Base-by-base conservation (phyloP, 345 rosid genomes). In the Bruguiera gymnorhiza region DNA sequence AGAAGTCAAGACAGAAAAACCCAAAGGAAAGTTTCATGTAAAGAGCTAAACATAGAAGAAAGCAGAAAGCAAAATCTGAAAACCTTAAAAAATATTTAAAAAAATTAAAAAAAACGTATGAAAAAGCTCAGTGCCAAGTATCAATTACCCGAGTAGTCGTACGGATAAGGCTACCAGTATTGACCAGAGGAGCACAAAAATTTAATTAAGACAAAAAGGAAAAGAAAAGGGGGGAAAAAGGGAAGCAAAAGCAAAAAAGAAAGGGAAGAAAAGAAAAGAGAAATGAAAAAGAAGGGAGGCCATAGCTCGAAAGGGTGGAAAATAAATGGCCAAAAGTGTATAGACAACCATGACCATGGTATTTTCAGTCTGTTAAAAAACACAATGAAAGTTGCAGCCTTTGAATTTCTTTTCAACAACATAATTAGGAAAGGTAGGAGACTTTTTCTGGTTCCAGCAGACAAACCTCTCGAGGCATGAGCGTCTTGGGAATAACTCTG, bases 401-500 rank as follows among this genome's bases (percentile, higher is more conserved):
- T 60, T 13, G 50, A 43, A 43, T 43, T 74, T 15, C 50, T 19
- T 57, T 48, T 46, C 34, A 27, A 61, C 37, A 59, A 65, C 51
- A 73, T 67, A 67, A 66, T 58, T 67, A 46, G 70, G 63, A 83
- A 81, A 86, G 84, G 73, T 79, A 34, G 23, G 66, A 76, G 83
- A 54, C 81, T 84, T 81, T 65, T 39, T 60, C 77, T 64, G 71
- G 87, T 50, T 48, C 62, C 64, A 74, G 72, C 81, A 82, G 83
- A 85, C 96, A 86, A 85, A 96, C 99, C 99, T 96, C 98, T 89
- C 95, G 94, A 84, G 97, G 99, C 99, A 92, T 92, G 91, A 96
- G 97, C 85, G 98, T 96, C 95, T 90, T 92, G 88, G 99, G 99
- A 86, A 96, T 96, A 76, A 96, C 90, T 82, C 99, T 96, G 96